Base-by-base conservation (phyloP, 805 yeast species). In the Nematodospora valgi region DNA sequence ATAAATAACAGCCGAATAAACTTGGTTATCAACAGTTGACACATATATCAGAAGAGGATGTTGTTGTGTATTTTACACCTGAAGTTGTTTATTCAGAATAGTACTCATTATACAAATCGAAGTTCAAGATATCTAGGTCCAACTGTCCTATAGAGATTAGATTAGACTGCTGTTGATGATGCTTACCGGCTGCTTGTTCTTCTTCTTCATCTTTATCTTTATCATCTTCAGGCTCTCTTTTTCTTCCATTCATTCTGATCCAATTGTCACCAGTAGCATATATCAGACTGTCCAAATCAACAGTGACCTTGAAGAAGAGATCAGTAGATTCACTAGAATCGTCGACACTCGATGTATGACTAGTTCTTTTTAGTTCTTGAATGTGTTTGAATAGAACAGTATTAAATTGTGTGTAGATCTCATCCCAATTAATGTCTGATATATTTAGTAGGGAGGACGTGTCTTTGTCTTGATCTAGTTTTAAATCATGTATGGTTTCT, bases 31-130 rank as follows among this genome's bases (percentile, higher is more conserved):
- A n/a, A n/a, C n/a, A n/a, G n/a, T n/a, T n/a, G n/a, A n/a, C n/a
- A n/a, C n/a, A n/a, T n/a, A n/a, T n/a, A n/a, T n/a, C n/a, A n/a
- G n/a, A n/a, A n/a, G n/a, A n/a, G n/a, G n/a, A n/a, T n/a, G n/a
- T n/a, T n/a, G n/a, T n/a, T n/a, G n/a, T n/a, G n/a, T n/a, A n/a
- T n/a, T n/a, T n/a, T n/a, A n/a, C n/a, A n/a, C n/a, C n/a, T n/a
- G n/a, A n/a, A n/a, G n/a, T n/a, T n/a, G n/a, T n/a, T 15, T 21
- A 21, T 8, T n/a, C 12, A n/a, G 10, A 13, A 25, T 30, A 34
- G 36, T 57, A 59, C 40, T 62, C 67, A 37, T 56, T 61, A 41
- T 51, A 54, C 8, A 58, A 30, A 22, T 56, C 64, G 32, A 61
- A 51, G 30, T 50, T 52, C 15, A 62, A 37, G 18, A 59, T 40